Evolutionary conservation across 1,284 basidiomycete genomes (phyloP), one percentile per base, ranked within the genome.

Genomic region (Sparassis latifolia): DNA sequence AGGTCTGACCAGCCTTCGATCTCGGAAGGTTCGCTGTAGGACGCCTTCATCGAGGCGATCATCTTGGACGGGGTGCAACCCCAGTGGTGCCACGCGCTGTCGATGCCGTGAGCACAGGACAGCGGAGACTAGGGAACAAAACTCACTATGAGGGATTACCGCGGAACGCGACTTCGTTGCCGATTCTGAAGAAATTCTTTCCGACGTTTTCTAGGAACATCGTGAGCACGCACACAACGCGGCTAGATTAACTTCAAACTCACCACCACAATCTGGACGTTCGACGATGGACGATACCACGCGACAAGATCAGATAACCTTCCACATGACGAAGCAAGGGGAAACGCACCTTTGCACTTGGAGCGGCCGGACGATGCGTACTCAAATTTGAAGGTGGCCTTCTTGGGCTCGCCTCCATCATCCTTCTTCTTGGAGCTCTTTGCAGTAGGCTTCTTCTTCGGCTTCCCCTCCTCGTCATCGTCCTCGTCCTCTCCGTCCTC

Each of bases 11-110:
- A 89, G 31, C 86, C 87, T 53, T 87, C 85, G 38, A 89, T 67
- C 2, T 86, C 86, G 3, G 76, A 72, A 0, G 79, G 71, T 9
- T 77, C 73, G 10, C 74, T 68, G 59, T 86, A 78, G 3, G 72
- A 72, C 12, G 77, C 72, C 66, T 89, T 86, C 64, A 92, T 72
- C 62, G 89, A 89, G 12, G 69, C 68, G 35, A 94, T 59, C 37
- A 90, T 77, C 55, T 76, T 80, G 9, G 72, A 52, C 0, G 89
- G 88, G 2, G 78, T 74, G 57, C 92, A 95, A 52, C 87, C 86
- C 82, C 84, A 92, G 62, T 93, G 90, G 53, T 84, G 78, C 84
- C 84, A 91, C 44, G 71, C 62, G 57, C 88, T 89, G 42, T 35
- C 52, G 55, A 35, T 30, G 6, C 41, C 10, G n/a, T 12, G 5